Base-by-base conservation (phyloP, 2,329 filamentous ascomycete genomes). In the Xylaria sp. region DNA sequence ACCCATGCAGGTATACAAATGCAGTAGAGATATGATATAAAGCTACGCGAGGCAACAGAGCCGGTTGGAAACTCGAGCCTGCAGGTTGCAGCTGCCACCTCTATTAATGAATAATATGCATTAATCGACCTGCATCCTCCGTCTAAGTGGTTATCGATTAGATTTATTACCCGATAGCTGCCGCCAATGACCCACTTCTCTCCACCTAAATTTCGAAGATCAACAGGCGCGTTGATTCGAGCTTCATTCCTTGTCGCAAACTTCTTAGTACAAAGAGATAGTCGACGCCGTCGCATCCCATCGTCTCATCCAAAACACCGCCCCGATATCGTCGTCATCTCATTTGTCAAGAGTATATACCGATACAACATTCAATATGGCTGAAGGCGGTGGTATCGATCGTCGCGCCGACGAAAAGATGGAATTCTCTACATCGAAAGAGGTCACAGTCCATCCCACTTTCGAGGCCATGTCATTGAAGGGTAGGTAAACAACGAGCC, bases 351-450 rank as follows among this genome's bases (percentile, higher is more conserved):
- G 28, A 28, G n/a, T 15, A 25, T 52, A 28, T 33, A 12, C 36
- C 18, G 36, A 43, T 48, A 64, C 10, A 46, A 73, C 57, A 69
- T 62, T 76, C 81, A 92, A 72, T 76, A 99, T 98, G 96, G 94
- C 94, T 73, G 95, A 98, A 82, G 90, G 76, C 60, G 84, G 84
- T 74, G 88, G 87, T 72, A 90, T 98, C 80, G 95, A 99, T 83
- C 92, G 93, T 84, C 94, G 94, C 84, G 90, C 91, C 73, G 96
- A 98, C 82, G 94, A 97, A 86, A 91, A 93, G 82, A 97, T 98
- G 91, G 95, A 98, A 86, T 98, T 99, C 82, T 92, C 92, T 74
- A 99, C 96, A 81, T 98, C 95, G 72, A 98, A 97, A 84, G 96
- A 98, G 87, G 95, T 98, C 70, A 96, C 92, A 1, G 96, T 96